These are phyloP conservation scores for Tubosaeta sp. DNA, from an alignment of 768 basidiomycete species.

Conservation along the genomic window DNA sequence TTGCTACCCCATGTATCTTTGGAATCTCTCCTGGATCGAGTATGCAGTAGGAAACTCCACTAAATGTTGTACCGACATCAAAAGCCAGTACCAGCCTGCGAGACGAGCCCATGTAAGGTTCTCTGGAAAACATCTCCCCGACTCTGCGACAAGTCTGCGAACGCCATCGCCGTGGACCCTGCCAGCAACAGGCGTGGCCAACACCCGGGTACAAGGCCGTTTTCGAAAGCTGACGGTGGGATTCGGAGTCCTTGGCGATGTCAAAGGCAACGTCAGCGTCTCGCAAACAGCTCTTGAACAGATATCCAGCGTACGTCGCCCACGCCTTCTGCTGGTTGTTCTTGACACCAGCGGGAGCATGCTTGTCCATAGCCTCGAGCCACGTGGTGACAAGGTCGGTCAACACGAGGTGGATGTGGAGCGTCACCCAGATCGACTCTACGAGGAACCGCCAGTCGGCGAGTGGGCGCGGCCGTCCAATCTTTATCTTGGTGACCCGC, in stretches of 20 bases:
- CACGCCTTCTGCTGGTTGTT: constrained; percentile 36
- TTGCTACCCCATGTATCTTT: constrained; percentile 24
- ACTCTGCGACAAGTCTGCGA: too few species aligned
- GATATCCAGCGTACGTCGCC: constrained; percentile 44
- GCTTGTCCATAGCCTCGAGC: constrained; percentile 32
- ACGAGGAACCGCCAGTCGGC: constrained; percentile 58
- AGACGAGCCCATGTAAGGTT: constrained; percentile 34
- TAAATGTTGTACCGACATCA: constrained; percentile 27
- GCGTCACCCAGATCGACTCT: constrained; percentile 54
- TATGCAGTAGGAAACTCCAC: constrained; percentile 36
- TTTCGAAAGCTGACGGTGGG: constrained; percentile 49
- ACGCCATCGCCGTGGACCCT: too few species aligned
- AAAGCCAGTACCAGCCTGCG: constrained; percentile 38
- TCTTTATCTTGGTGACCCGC: constrained; percentile 44
- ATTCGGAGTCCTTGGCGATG: constrained; percentile 46
- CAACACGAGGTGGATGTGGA: constrained; percentile 51
- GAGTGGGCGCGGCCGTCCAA: constrained; percentile 55
- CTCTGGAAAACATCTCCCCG: background rate
- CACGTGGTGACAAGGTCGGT: constrained; percentile 41
- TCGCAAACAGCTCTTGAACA: constrained; percentile 41
- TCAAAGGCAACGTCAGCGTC: constrained; percentile 45
- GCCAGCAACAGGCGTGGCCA: too few species aligned
- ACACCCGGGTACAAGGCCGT: constrained; percentile 32
- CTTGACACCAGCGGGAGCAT: constrained; percentile 16
- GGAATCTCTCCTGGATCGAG: constrained; percentile 34